Evolutionary conservation across 2,329 filamentous ascomycete species (phyloP), one percentile per base, ranked within the genome.

Genomic region (Samsoniella hepiali): DNA sequence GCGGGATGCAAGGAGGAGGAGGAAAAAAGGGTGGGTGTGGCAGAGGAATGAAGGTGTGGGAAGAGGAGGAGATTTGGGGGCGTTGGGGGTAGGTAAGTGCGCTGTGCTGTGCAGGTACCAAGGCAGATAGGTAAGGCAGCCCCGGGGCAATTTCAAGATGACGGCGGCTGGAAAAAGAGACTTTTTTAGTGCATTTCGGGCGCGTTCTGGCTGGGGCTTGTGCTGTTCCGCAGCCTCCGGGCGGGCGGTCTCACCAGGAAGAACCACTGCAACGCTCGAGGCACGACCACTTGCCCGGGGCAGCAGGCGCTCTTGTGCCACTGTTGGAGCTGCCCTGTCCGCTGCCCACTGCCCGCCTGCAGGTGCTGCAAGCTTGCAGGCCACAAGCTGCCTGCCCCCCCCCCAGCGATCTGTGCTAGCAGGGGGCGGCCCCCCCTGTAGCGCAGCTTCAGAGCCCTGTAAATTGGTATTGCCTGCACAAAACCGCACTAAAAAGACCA

Each of bases 11-110:
- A 68, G 65, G 67, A 67, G 56, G 40, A 64, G 68, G 64, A 69
- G 68, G 71, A 72, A 68, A 68, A 70, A 68, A 67, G 72, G 67
- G 67, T 31, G 44, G 44, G 59, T 45, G 49, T 70, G 69, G 70
- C 70, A 68, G 65, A 69, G 64, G 61, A 60, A 54, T 56, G 55
- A 51, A 22, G 65, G 64, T 62, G 65, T 68, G 67, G 66, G 67
- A 67, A 63, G 54, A 50, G 47, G 47, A 47, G 47, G 42, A 44
- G 47, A 58, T 58, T 54, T 56, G 53, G 55, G 47, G 45, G 61
- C 34, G 53, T 27, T 42, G 42, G 45, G 49, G 40, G 50, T 5
- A 62, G n/a, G 44, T 38, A 49, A 6, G 27, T 54, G n/a, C 29
- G 15, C 17, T 32, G 29, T 45, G 22, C 38, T 40, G 49, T 3